Base-by-base conservation (phyloP, 306 rosid species). In the Vachellia pachyceras region DNA sequence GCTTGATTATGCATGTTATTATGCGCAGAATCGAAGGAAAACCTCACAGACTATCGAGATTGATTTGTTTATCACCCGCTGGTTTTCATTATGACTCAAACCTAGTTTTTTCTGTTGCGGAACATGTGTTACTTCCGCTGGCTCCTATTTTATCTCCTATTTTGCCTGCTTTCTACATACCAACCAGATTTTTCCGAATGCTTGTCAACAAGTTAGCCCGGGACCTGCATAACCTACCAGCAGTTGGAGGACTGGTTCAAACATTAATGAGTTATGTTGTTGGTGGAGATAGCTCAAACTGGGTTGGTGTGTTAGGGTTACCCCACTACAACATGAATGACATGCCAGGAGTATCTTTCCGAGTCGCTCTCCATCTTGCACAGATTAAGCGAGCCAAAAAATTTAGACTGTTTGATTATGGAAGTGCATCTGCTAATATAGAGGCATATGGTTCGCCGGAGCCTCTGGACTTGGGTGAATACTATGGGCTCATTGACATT, bases 271-370 rank as follows among this genome's bases (percentile, higher is more conserved):
- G 93, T 78, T 91, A 91, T 63, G 76, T 80, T 33, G 87, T 83
- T 23, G 96, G 96, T 6, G 96, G 96, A 14, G 96, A 91, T 81
- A 91, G 96, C 85, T 91, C 96, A 76, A 86, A 91, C 71, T 91
- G 96, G 96, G 92, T 91, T 49, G 96, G 96, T 3, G 96, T 83
- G 3, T 63, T 89, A 54, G 92, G 92, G 5, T 57, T 87, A 45
- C 93, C 96, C 5, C 96, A 91, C 82, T 91, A 91, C 86, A 91
- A 91, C 74, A 91, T 89, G 96, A 86, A 91, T 46, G 96, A 91
- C 71, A 91, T 91, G 96, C 96, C 93, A 0, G 96, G 93, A 15
- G 86, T 91, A 55, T 86, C 96, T 35, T 86, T 88, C 44, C 85
- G 68, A 1, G 84, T 91, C 75, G 90, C 88, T 40, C 69, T 91